Evolutionary conservation across 345 rosid genomes (phyloP).

Genomic region (rapeseed (Brassica napus)): Da-Ae NC_063436.1:13458501-13459000

Average conservation of each 20-base stretch:
- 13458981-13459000: conserved; percentile 68
- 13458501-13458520: not conserved
- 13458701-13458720: conserved; percentile 89
- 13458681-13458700: conserved; percentile 89
- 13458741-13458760: conserved; percentile 52
- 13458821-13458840: conserved; percentile 83
- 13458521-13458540: too few relatives aligned
- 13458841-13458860: conserved; percentile 84
- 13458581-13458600: conserved; percentile 6
- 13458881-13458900: conserved; percentile 60
- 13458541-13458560: not conserved
- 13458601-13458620: conserved; percentile 6
- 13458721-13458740: conserved; percentile 77
- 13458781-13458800: conserved; percentile 59
- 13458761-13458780: conserved; percentile 43
- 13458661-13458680: conserved; percentile 68
- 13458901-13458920: conserved; percentile 58
- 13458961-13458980: conserved; percentile 70
- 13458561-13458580: conserved; percentile 35
- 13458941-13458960: conserved; percentile 58
- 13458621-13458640: conserved; percentile 41
- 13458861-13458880: conserved; percentile 70
- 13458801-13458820: conserved; percentile 58
- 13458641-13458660: conserved; percentile 58
- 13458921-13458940: conserved; percentile 53